Evolutionary conservation across 225 moss, liverwort and hornwort species (phyloP), one percentile per base, ranked within the genome.

Genomic region (Bryoerythrophyllum caledonicum): DNA sequence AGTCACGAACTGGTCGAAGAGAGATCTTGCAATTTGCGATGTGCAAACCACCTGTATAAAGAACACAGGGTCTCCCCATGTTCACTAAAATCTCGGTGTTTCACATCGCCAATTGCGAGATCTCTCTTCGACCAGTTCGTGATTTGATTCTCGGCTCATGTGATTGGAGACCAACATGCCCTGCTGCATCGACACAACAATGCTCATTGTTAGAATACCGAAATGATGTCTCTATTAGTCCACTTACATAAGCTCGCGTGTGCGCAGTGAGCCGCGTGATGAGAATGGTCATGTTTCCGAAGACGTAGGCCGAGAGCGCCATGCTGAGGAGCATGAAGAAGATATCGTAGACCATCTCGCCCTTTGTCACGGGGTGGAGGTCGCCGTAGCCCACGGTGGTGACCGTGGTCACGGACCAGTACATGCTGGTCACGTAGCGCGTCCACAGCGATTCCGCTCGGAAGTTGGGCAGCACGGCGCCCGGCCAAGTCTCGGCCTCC

Each of bases 371-470:
- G 12, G 91, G 85, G 76, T 91, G 91, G 62, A 91, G 41, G 62
- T 91, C 91, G 3, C 91, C 91, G 23, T 89, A 91, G 54, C 89
- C 88, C 9, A 20, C 19, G 23, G 54, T n/a, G n/a, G 82, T 77
- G 57, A 96, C 80, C 19, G 86, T 91, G 13, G 91, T 83, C 26
- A 89, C 94, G 9, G 96, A 85, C 96, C 96, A 96, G 75, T 91
- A 91, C 70, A 91, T 85, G 30, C 86, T 77, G 27, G 70, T 74
- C 34, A 89, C 77, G 54, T 91, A 89, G 7, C 81, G 72, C 21
- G 54, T 75, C 21, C 69, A 43, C 19, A 54, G 35, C 64, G 71
- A 73, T 6, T 89, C 85, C 9, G 82, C 68, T 37, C 84, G 72
- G 58, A 96, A 89, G 41, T 86, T 74, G 54, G 90, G 91, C 48